These are phyloP conservation scores for Pseudoscleropodium purum DNA, from an alignment of 225 moss, liverwort and hornwort genomes.

Conservation along the genomic window DNA sequence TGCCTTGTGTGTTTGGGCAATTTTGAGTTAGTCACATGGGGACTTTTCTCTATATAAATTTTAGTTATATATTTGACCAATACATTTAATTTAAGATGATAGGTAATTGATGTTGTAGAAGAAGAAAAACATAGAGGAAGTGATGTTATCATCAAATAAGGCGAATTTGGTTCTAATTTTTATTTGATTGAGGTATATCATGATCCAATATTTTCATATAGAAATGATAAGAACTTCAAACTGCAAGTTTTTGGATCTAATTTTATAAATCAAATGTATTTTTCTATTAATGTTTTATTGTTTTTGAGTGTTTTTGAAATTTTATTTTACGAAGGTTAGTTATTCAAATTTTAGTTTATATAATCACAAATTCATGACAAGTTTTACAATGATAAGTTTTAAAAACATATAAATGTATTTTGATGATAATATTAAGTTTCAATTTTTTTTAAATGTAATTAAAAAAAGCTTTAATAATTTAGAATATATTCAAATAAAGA, in stretches of 20 bases:
- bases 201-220: not conserved
- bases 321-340: not conserved
- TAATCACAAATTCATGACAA: not conserved
- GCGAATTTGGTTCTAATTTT: conserved; percentile 60
- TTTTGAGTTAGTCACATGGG: rapidly evolving
- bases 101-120: conserved; percentile 80
- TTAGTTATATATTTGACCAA: not conserved
- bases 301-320: not conserved
- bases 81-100: not conserved
- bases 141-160: conserved; percentile 69
- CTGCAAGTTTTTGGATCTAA: not conserved
- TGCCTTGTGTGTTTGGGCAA: not conserved
- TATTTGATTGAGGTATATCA: conserved; percentile 60
- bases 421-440: not conserved
- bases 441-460: too few relatives aligned
- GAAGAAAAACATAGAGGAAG: conserved; percentile 54
- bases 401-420: too few relatives aligned
- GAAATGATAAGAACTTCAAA: not conserved
- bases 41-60: not conserved
- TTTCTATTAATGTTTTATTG: too few relatives aligned
- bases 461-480: too few relatives aligned
- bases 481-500: not conserved
- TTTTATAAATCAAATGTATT: too few relatives aligned
- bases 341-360: not conserved
- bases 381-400: not conserved